These are phyloP conservation scores for Roridomyces roridus DNA, from an alignment of 768 basidiomycete genomes.

Conservation along the genomic window DNA sequence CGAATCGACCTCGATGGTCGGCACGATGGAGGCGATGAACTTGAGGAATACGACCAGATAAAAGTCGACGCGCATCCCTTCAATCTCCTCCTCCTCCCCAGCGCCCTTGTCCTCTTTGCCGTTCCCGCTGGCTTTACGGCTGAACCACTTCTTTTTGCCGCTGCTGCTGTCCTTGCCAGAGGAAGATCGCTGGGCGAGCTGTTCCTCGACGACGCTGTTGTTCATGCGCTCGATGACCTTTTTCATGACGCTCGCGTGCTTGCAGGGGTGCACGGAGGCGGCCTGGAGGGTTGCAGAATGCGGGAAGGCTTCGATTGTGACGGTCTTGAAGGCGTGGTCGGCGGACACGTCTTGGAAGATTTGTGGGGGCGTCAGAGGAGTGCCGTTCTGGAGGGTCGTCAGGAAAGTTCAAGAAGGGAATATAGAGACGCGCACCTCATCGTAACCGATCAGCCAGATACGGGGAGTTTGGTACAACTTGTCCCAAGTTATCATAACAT, in stretches of 20 bases:
- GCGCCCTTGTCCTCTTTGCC: conserved; percentile 57
- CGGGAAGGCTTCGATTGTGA: conserved; percentile 98
- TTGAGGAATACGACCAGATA: conserved; percentile 99
- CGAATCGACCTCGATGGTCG: conserved; percentile 98
- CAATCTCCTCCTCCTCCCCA: conserved; percentile 72
- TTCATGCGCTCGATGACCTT: conserved; percentile 99
- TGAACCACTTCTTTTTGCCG: conserved; percentile 85
- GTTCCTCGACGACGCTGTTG: conserved; percentile 81
- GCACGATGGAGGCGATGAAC: conserved; percentile 97
- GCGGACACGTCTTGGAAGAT: conserved; percentile 98
- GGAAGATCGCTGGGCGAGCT: conserved; percentile 70
- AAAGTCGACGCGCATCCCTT: conserved; percentile 97
- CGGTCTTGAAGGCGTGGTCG: conserved; percentile 97
- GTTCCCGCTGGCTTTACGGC: conserved; percentile 72
- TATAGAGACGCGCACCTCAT: conserved; percentile 66
- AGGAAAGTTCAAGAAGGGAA: conserved; percentile 11
- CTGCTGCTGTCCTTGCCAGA: conserved; percentile 28
- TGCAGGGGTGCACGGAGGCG: conserved; percentile 97
- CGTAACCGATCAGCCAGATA: conserved; percentile 97
- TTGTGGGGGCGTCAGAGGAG: conserved; percentile 84
- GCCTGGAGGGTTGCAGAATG: conserved; percentile 85
- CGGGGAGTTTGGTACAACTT: conserved; percentile 99
- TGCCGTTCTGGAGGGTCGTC: conserved; percentile 71
- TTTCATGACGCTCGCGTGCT: conserved; percentile 99
- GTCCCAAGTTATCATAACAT: conserved; percentile 99